These are phyloP conservation scores for Akebia trifoliata DNA, from an alignment of 164 flowering plant species.

Conservation along the genomic window DNA sequence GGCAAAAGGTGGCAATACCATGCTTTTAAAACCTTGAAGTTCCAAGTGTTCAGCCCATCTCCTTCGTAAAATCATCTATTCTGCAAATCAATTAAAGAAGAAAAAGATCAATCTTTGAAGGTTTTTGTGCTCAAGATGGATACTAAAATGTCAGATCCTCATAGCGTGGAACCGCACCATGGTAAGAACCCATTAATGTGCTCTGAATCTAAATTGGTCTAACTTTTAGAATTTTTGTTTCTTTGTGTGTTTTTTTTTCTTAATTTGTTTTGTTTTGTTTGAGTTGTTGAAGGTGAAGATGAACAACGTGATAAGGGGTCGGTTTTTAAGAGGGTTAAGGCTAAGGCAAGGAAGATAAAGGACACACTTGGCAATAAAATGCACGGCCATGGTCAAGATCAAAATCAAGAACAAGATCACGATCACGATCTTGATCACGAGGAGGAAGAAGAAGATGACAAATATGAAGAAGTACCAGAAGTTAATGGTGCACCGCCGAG, in stretches of 20 bases:
- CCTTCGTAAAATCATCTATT: too few species aligned
- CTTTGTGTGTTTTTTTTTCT: not conserved
- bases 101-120: too few species aligned
- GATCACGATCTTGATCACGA: constrained; percentile 31
- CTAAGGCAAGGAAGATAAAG: constrained; percentile 52
- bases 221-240: not conserved
- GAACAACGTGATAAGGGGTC: constrained; percentile 47
- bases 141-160: not conserved
- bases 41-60: too few species aligned
- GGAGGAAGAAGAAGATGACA: constrained; percentile 27
- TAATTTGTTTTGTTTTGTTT: not conserved
- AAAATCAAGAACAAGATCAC: constrained; percentile 14
- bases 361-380: constrained; percentile 30
- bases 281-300: constrained; percentile 21
- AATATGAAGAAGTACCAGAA: constrained; percentile 38
- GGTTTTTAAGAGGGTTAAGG: constrained; percentile 53
- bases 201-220: too few species aligned
- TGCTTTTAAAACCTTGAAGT: too few species aligned
- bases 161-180: not conserved
- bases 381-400: constrained; percentile 19
- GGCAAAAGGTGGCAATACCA: too few species aligned
- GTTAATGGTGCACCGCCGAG: constrained; percentile 46
- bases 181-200: not conserved
- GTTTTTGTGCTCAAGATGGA: too few species aligned
- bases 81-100: too few species aligned